A percentile compares a stretch with the other conserved stretches of the same genome.
These are phyloP conservation scores for Ophiostoma himal-ulmi DNA, from an alignment of 2,329 filamentous ascomycete genomes.

Conservation along the genomic window DNA sequence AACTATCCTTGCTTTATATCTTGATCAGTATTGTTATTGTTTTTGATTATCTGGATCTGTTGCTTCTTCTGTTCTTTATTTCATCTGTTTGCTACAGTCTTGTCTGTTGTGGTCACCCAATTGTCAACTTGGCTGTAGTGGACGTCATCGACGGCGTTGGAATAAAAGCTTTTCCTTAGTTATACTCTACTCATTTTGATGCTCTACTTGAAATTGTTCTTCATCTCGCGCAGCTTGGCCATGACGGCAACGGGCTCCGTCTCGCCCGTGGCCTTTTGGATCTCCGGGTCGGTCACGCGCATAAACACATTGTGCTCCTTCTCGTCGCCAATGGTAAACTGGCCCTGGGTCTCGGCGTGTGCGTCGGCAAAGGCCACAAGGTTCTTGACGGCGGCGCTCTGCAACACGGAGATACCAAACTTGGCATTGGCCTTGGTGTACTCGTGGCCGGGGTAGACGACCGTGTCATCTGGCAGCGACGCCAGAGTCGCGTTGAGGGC, in stretches of 20 bases:
- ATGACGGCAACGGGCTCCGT: slow-evolving; percentile 79
- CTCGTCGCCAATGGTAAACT: slow-evolving; percentile 95
- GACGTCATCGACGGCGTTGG: slow-evolving; percentile 14
- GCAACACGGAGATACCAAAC: slow-evolving; percentile 71
- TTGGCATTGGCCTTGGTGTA: slow-evolving; percentile 97
- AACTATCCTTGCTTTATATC: not conserved
- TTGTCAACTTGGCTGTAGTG: not conserved
- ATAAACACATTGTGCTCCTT: slow-evolving; percentile 98
- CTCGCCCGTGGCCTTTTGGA: slow-evolving; percentile 79
- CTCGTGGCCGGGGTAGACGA: slow-evolving; percentile 87
- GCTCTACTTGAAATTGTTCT: slow-evolving; percentile 53
- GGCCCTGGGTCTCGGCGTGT: slow-evolving; percentile 85
- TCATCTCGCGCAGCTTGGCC: slow-evolving; percentile 79
- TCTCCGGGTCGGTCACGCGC: slow-evolving; percentile 70
- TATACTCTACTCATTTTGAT: not conserved
- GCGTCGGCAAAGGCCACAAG: slow-evolving; percentile 69
- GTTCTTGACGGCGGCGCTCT: slow-evolving; percentile 67
- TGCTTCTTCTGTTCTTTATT: not conserved
- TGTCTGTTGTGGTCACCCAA: not conserved
- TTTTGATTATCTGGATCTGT: not conserved
- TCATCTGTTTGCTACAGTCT: slow-evolving; percentile 3
- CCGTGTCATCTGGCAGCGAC: slow-evolving; percentile 78
- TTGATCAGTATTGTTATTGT: slow-evolving; percentile 9
- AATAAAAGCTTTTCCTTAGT: slow-evolving; percentile 7
- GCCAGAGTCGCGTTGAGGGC: slow-evolving; percentile 83